A percentile compares a stretch with the other conserved stretches of the same genome.
These are phyloP conservation scores for Aphanocladium album DNA, from an alignment of 2,329 filamentous ascomycete species.

Conservation along the genomic window DNA sequence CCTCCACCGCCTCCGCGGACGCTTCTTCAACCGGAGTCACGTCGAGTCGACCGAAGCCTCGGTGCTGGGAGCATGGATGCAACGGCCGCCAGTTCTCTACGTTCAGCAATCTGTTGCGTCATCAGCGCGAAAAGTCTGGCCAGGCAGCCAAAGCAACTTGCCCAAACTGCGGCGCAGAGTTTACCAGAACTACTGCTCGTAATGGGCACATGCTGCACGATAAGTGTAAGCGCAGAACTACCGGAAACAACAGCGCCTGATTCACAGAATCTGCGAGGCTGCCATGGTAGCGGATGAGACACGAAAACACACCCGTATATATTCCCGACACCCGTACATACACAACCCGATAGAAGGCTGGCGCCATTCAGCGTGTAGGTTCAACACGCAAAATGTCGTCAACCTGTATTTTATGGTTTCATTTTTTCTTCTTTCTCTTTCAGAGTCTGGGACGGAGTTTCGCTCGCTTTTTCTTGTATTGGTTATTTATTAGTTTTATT, in stretches of 20 bases:
- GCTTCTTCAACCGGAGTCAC: conserved; percentile 45
- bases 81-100: conserved; percentile 94
- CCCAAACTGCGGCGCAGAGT: conserved; percentile 87
- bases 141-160: conserved; percentile 85
- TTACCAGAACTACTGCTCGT: conserved; percentile 80
- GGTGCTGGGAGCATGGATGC: conserved; percentile 96
- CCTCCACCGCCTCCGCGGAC: neutral
- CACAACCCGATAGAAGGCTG: neutral
- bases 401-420: neutral
- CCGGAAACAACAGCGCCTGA: conserved; percentile 28
- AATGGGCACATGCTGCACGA: conserved; percentile 84
- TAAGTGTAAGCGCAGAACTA: conserved; percentile 68
- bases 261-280: neutral
- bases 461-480: neutral
- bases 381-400: neutral
- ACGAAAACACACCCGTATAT: neutral
- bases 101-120: conserved; percentile 88
- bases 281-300: neutral
- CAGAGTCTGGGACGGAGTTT: neutral
- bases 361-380: neutral
- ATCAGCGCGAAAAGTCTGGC: conserved; percentile 91
- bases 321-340: neutral
- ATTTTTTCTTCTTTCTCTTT: neutral
- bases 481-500: neutral
- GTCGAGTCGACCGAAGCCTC: conserved; percentile 80